phyloP scores from a whole-genome alignment of 441 rosid species.

The Sinapis alba region DNA sequence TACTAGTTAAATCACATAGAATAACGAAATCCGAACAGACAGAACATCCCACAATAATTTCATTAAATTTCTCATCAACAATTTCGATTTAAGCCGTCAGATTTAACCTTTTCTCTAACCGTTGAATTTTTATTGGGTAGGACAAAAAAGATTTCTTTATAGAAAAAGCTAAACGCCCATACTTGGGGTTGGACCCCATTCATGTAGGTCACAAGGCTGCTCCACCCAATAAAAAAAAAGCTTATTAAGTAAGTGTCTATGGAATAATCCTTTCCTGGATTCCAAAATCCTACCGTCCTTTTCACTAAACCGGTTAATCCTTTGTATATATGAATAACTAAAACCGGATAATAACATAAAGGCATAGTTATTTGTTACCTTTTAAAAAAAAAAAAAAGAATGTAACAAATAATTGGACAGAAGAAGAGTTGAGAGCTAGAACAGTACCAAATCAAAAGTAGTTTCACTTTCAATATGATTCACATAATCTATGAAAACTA shows the following conservation, averaged over 20 bases:
- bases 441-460: not conserved
- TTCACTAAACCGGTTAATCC: not conserved
- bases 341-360: not conserved
- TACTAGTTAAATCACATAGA: not conserved
- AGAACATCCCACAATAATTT: not conserved
- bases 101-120: not conserved
- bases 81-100: not conserved
- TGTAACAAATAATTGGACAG: not conserved
- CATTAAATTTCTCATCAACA: not conserved
- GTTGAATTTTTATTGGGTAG: not conserved
- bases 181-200: constrained; percentile 36
- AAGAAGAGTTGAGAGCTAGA: not conserved
- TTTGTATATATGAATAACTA: not conserved
- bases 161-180: constrained; percentile 31
- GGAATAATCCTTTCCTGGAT: constrained; percentile 38
- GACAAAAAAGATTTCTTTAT: constrained; percentile 3
- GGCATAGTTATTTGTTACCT: not conserved
- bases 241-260: constrained; percentile 22
- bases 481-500: not conserved
- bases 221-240: constrained; percentile 28
- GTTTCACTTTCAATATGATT: not conserved
- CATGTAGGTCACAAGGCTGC: constrained; percentile 42
- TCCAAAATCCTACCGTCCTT: constrained; percentile 32
- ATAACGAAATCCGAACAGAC: not conserved
- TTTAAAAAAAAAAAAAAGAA: not conserved